A percentile compares a stretch with the other conserved stretches of the same genome.
phyloP scores from a whole-genome alignment of 2,329 filamentous ascomycete species.

The Colletotrichum tofieldiae region DNA sequence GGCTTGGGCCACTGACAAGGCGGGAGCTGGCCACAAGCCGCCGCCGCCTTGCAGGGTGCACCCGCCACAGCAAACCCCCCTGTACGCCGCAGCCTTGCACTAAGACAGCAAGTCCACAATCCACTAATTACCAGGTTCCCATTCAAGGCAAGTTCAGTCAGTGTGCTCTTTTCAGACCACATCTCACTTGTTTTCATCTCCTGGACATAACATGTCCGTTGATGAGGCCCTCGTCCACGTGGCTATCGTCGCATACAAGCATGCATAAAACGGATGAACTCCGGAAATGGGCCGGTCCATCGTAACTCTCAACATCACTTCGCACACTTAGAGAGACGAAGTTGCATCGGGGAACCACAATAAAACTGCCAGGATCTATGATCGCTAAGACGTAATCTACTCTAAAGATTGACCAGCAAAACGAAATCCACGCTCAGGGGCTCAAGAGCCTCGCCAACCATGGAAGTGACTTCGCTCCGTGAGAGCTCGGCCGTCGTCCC shows the following conservation, averaged over 20 bases:
- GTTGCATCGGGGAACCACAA: background rate
- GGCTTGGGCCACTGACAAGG: conserved; percentile 43
- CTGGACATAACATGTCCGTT: background rate
- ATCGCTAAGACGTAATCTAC: conserved; percentile 4
- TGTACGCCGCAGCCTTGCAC: conserved; percentile 41
- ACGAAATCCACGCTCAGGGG: background rate
- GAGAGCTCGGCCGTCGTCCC: conserved; percentile 54
- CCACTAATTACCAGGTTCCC: conserved; percentile 18
- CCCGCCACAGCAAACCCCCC: conserved; percentile 36
- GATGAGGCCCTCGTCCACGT: background rate
- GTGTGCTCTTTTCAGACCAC: background rate
- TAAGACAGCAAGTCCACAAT: conserved; percentile 23
- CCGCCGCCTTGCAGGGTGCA: conserved; percentile 41
- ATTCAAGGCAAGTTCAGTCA: conserved; percentile 23
- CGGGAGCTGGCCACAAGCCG: conserved; percentile 40
- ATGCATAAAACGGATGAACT: background rate
- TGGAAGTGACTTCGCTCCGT: conserved; percentile 34
- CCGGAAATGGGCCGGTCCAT: background rate
- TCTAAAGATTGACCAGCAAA: background rate
- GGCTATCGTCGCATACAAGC: too few relatives aligned
- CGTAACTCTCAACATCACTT: background rate
- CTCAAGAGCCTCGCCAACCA: background rate
- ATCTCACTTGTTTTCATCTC: background rate
- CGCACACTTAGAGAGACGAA: background rate
- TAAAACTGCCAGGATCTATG: background rate